Evolutionary conservation across 2,329 filamentous ascomycete species (phyloP).

Genomic region (Colletotrichum sp.): DNA sequence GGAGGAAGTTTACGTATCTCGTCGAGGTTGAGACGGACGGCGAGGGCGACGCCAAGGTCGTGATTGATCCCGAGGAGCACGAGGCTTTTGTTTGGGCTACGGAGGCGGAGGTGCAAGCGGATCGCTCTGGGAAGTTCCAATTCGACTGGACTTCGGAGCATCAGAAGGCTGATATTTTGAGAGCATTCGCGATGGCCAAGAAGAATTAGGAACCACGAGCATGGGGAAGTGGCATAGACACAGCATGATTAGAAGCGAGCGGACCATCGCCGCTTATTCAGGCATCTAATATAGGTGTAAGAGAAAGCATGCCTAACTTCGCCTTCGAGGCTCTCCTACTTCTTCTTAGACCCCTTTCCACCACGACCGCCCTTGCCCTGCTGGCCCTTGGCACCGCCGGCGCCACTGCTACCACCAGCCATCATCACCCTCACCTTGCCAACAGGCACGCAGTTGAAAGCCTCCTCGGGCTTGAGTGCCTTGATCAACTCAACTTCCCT

Average conservation of each 20-base stretch:
- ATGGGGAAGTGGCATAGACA: neutral
- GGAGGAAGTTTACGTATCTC: conserved; percentile 39
- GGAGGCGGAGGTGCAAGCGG: conserved; percentile 38
- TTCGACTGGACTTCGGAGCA: conserved; percentile 21
- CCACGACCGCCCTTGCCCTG: conserved; percentile 35
- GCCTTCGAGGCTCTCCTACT: conserved; percentile 12
- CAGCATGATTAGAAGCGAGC: neutral
- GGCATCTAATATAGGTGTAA: neutral
- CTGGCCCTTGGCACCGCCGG: conserved; percentile 41
- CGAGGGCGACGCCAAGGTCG: neutral
- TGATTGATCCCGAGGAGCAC: conserved; percentile 44
- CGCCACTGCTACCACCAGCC: conserved; percentile 56
- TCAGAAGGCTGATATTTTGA: conserved; percentile 19
- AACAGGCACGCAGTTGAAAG: conserved; percentile 81
- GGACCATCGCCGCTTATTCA: neutral
- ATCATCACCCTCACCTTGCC: conserved; percentile 82
- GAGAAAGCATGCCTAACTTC: neutral
- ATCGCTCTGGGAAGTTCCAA: neutral
- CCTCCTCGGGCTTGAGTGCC: conserved; percentile 80
- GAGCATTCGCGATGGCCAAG: conserved; percentile 7
- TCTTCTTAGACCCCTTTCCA: conserved; percentile 50
- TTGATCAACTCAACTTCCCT: conserved; percentile 85
- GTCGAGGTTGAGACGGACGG: conserved; percentile 32
- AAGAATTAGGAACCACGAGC: neutral
- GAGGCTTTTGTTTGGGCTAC: conserved; percentile 41